Evolutionary conservation across 2,329 filamentous ascomycete species (phyloP), one percentile per base, ranked within the genome.

Genomic region (Apiospora marii): DNA sequence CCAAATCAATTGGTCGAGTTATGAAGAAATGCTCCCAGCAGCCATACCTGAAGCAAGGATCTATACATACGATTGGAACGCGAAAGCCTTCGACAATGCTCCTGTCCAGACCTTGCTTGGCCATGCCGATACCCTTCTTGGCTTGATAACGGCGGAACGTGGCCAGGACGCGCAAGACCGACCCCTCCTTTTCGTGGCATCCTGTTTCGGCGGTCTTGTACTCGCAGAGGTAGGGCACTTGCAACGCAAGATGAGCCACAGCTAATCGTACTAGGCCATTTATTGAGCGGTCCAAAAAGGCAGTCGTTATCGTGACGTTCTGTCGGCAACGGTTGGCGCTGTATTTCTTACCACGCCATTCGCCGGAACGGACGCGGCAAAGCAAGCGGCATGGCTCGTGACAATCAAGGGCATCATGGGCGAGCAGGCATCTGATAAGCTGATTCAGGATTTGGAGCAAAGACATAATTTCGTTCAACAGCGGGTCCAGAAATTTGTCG

Each of bases 331-430:
- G 1, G 71, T 73, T 27, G 76, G 75, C n/a, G 70, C 77, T 34
- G 51, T 77, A 46, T 77, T 77, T 70, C 69, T 77, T 51, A 75
- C 74, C 19, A 77, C 76, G 46, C 76, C 74, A 30, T 77, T 77
- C 44, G 51, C 12, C 14, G 75, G 76, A 37, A 77, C 72, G 24
- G 74, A 74, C 70, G 76, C 73, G 67, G 74, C 74, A n/a, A 13
- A 68, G 37, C 67, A 72, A 61, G 75, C 74, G 24, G 69, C 53
- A 67, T 77, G 74, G 75, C 69, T 73, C 4, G 72, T 74, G 30
- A 49, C 74, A 24, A 73, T 75, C 46, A 68, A 49, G 27, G 73
- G 73, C 4, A 75, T 75, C 41, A 74, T 75, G 73, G 75, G 74
- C 34, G 58, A 75, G 43, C 48, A 73, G 34, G 58, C 73, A 37